A percentile compares a stretch with the other conserved stretches of the same genome.
phyloP scores from a whole-genome alignment of 805 yeast genomes.

The Cyberlindnera americana region DNA sequence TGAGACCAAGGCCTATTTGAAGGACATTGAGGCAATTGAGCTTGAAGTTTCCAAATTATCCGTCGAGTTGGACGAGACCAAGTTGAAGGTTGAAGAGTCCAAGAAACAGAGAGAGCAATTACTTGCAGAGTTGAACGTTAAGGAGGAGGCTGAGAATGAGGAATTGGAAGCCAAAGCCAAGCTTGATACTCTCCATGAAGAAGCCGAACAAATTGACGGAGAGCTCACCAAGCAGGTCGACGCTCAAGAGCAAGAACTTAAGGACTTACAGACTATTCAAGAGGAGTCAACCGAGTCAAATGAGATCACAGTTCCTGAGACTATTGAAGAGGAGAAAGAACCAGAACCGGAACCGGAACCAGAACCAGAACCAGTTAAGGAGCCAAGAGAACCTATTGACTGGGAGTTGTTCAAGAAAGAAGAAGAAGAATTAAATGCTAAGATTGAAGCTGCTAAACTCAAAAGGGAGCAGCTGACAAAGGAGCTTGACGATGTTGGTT shows the following conservation, averaged over 20 bases:
- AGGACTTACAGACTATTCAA: conserved; percentile 5
- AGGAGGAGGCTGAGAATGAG: conserved; percentile 13
- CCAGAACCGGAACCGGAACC: background rate
- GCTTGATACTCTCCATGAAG: conserved; percentile 18
- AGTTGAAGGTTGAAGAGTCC: conserved; percentile 12
- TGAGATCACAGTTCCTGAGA: conserved; percentile 4
- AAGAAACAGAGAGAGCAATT: conserved; percentile 11
- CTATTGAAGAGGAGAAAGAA: conserved; percentile 3
- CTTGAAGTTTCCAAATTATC: conserved; percentile 16
- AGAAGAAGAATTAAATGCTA: conserved; percentile 16
- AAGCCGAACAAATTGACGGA: conserved; percentile 14
- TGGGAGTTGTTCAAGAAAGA: conserved; percentile 11
- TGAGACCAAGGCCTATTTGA: conserved; percentile 13
- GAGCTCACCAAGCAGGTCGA: conserved; percentile 14
- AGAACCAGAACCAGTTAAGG: conserved; percentile 3
- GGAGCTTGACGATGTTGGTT: conserved; percentile 15
- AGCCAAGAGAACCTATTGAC: conserved; percentile 11
- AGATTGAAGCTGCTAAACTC: conserved; percentile 21
- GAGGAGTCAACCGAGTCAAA: conserved; percentile 1
- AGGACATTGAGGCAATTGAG: conserved; percentile 20
- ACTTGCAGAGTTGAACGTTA: conserved; percentile 9
- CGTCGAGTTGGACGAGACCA: conserved; percentile 13
- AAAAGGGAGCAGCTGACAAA: conserved; percentile 19
- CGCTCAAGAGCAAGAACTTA: conserved; percentile 13
- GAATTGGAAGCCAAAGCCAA: conserved; percentile 16